Conservation (phyloP, 148 eudicot genomes). For the Gaultheria prostrata region DNA sequence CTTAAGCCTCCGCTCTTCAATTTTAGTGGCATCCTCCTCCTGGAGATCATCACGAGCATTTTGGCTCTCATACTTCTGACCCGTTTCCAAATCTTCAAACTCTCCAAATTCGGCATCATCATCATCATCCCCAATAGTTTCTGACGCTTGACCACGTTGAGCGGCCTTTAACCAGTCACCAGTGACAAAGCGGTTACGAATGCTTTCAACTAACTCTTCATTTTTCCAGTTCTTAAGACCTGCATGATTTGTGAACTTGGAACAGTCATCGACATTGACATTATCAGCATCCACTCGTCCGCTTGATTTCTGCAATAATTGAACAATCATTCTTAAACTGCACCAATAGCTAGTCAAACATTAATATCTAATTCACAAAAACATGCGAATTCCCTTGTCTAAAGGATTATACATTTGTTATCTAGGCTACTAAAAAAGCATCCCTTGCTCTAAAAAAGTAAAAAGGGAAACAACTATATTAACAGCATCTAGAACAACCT, state of each 20-base stretch:
- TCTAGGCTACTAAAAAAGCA: neutral
- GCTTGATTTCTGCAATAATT: constrained; percentile 31
- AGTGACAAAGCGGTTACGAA: constrained; percentile 88
- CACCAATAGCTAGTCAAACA: neutral
- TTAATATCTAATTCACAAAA: neutral
- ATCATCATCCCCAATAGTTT: constrained; percentile 37
- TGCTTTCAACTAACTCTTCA: constrained; percentile 46
- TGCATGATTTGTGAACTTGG: constrained; percentile 42
- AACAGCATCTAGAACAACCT: constrained; percentile 50
- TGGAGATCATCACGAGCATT: constrained; percentile 17
- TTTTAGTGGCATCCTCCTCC: constrained; percentile 33
- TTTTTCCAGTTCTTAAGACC: constrained; percentile 51
- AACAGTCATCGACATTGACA: constrained; percentile 63
- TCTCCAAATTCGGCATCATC: constrained; percentile 57
- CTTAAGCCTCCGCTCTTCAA: constrained; percentile 62
- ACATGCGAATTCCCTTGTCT: neutral
- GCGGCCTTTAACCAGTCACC: constrained; percentile 89
- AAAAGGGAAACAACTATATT: neutral
- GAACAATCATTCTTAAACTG: constrained; percentile 7
- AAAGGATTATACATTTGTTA: neutral
- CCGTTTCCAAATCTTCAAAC: constrained; percentile 90
- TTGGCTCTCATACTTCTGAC: constrained; percentile 45
- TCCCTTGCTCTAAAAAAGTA: constrained; percentile 15
- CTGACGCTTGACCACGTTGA: constrained; percentile 45
- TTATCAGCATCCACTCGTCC: constrained; percentile 37